Evolutionary conservation across 108 stramenopile genomes (phyloP), one percentile per base, ranked within the genome.

Genomic region (Cyclotella cryptica): DNA sequence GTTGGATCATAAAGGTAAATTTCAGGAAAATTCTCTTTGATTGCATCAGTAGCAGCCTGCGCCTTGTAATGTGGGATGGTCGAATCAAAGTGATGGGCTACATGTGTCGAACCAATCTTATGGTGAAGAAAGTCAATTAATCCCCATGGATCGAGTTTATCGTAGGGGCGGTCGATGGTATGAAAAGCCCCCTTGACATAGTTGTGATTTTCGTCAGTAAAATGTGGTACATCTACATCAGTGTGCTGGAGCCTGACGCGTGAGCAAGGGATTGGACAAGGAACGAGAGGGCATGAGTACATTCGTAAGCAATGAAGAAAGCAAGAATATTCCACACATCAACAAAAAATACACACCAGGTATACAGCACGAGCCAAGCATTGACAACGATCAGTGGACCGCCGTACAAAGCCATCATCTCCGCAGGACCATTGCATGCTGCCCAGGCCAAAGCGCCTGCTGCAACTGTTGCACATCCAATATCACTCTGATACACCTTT

Each of bases 321-420:
- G n/a, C n/a, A n/a, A n/a, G n/a, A n/a, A n/a, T n/a, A n/a, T n/a
- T n/a, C n/a, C n/a, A n/a, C n/a, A n/a, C n/a, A n/a, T n/a, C n/a
- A n/a, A n/a, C n/a, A n/a, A n/a, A 49, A n/a, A 49, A 40, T 10
- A 40, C 69, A 12, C 74, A 89, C 96, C 94, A 99, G 22, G 98
- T 99, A 89, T 98, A 98, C n/a, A 96, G 86, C 21, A 98, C 96
- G 88, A 99, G 91, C 92, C 97, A 96, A 26, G 89, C 87, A 84
- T 99, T 99, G 66, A 97, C 92, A 54, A 98, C 90, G 68, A 99
- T 81, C 68, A 98, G 86, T 13, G 98, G 98, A 28, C 96, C 88
- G 28, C 96, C 86, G 79, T 99, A 99, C 44, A 94, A 76, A 13
- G 91, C 89, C 88, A 86, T 90, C 75, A 98, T 94, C 45, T 90